phyloP scores from a whole-genome alignment of 352 stramenopile species.

The Phytopythium sindhum region DNA sequence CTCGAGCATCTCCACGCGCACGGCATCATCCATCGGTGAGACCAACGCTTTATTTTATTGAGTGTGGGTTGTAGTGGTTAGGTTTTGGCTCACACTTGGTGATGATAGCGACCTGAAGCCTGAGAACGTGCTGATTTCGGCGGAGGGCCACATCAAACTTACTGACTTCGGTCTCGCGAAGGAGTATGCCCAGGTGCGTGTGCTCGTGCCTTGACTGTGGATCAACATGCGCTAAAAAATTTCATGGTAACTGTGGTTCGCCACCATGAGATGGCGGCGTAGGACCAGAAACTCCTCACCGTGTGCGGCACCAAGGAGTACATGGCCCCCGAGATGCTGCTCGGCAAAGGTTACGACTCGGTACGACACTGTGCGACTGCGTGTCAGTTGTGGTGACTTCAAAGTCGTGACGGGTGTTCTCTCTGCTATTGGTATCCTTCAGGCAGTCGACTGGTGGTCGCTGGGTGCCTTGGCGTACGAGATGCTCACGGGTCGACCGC shows the following conservation, averaged over 20 bases:
- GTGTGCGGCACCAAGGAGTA: constrained; percentile 86
- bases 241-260: not conserved
- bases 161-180: constrained; percentile 91
- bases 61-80: not conserved
- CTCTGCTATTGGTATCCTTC: not conserved
- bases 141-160: constrained; percentile 87
- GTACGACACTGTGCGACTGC: constrained; percentile 18
- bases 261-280: not conserved
- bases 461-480: constrained; percentile 75
- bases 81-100: not conserved
- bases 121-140: constrained; percentile 90
- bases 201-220: not conserved
- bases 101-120: constrained; percentile 81
- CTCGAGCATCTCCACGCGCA: constrained; percentile 77
- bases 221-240: not conserved
- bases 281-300: constrained; percentile 68
- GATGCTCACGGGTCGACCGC: constrained; percentile 75
- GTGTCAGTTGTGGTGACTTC: not conserved
- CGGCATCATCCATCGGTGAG: constrained; percentile 81
- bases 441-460: constrained; percentile 86
- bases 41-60: not conserved
- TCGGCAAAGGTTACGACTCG: constrained; percentile 78
- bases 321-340: constrained; percentile 84
- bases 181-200: constrained; percentile 42
- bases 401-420: not conserved